These are phyloP conservation scores for Cucumis sativus DNA, from an alignment of 306 rosid species.

Conservation along the genomic window Cucumber_9930_V3 NC_026657.2:15152001-15152500, in stretches of 20 bases:
- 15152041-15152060: too few species aligned
- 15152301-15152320: not conserved
- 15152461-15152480: not conserved
- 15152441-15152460: not conserved
- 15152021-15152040: too few species aligned
- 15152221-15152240: not conserved
- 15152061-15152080: not conserved
- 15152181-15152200: not conserved
- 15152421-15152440: constrained; percentile 26
- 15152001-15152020: too few species aligned
- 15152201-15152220: not conserved
- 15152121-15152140: not conserved
- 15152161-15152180: not conserved
- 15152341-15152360: constrained; percentile 7
- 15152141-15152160: not conserved
- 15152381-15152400: constrained; percentile 67
- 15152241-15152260: not conserved
- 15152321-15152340: not conserved
- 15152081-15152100: not conserved
- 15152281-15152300: not conserved
- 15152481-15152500: not conserved
- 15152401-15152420: constrained; percentile 41
- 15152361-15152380: constrained; percentile 79
- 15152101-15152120: not conserved
- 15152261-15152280: not conserved